Evolutionary conservation across 2,329 filamentous ascomycete genomes (phyloP), one percentile per base, ranked within the genome.

Genomic region (Botrytis tulipae): DNA sequence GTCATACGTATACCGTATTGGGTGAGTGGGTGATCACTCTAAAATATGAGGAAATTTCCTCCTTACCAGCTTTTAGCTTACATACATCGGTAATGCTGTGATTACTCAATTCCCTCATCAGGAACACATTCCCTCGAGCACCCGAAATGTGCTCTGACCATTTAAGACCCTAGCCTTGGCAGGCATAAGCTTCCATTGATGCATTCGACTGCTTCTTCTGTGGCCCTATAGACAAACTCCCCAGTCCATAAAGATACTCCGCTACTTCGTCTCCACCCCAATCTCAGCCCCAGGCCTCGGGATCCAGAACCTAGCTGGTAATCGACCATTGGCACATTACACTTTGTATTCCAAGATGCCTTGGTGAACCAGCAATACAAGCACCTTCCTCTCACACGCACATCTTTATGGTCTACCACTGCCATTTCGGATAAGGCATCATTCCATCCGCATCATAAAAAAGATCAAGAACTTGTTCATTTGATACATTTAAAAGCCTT

Each of bases 331-430:
- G 74, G 42, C 71, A 74, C 51, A 62, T 73, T 62, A n/a, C 22
- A n/a, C 60, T 71, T 37, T n/a, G 61, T 65, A 65, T 54, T 66
- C 73, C 68, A n/a, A 54, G 70, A 35, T 69, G 74, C 72, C 62
- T 57, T 59, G 40, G 51, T 66, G 62, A 60, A 40, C 74, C 72
- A 70, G 73, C 73, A 73, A 75, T 63, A 72, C 70, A 73, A 72
- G 70, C 72, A 71, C 35, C 46, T 73, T 59, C 57, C 72, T 75
- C 70, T 74, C 72, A 75, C 75, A 73, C 73, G 72, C 74, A 74
- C 54, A 74, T 76, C 61, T 74, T 70, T 74, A 74, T 73, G 75
- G 74, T 72, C 75, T 78, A 76, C 76, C 77, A 77, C 78, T 78
- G 75, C 70, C 70, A 79, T 78, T 73, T 78, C 75, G 77, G 76